Base-by-base conservation (phyloP, 2,329 filamentous ascomycete species). In the Colletotrichum trifolii region DNA sequence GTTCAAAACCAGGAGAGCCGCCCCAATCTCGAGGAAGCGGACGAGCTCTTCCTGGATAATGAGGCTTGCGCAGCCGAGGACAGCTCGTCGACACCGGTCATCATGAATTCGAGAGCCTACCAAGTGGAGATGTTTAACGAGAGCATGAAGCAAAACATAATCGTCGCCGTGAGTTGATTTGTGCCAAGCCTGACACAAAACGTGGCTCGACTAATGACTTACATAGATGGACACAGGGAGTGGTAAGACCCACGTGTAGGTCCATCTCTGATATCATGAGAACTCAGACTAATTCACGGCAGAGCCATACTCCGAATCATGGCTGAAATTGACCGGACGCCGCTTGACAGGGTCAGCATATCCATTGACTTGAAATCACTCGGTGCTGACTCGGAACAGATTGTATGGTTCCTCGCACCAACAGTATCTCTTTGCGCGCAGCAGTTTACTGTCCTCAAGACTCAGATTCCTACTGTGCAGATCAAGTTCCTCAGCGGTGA, bases 201-300 rank as follows among this genome's bases (percentile, higher is more conserved):
- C 15, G 11, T 46, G n/a, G 36, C 45, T 60, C 54, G 34, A 59
- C 25, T 58, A 54, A 46, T 49, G 43, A 36, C 63, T 33, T 15
- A 66, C 17, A 17, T 66, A 91, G 90, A 94, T 94, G 91, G 91
- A 92, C 67, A 94, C 91, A 0, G 91, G 91, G 1, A 92, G 87
- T 68, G 91, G 91, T 2, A 94, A 94, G 74, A 94, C 91, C 3
- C 88, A 91, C 69, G 86, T 94, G 90, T 92, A 83, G 77, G 84
- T 76, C 13, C 10, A 46, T 50, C 42, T 12, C 34, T 12, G 56
- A 48, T 46, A 33, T 68, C 40, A 47, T 40, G 45, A 55, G 4
- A 36, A 60, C 62, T 15, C 66, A 77, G 67, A 77, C 59, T 11
- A 17, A 13, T 53, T 0, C 52, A 6, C 48, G 15, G 39, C 59